Base-by-base conservation (phyloP, 78 protist species). In the Dictyostelium firmibasis region DNA sequence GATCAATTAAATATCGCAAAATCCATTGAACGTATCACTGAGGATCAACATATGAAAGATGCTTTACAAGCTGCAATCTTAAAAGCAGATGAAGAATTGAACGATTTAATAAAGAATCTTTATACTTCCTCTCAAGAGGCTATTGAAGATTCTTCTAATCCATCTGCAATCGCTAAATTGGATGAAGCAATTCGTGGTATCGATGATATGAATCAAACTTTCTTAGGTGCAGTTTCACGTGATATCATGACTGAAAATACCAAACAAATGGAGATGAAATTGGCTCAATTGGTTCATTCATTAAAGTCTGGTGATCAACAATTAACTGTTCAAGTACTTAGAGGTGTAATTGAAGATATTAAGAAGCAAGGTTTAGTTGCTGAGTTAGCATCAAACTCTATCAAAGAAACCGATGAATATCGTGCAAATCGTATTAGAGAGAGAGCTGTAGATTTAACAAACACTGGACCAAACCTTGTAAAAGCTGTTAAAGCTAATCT, bases 41-140 rank as follows among this genome's bases (percentile, higher is more conserved):
- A 89, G 3, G 94, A 89, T 35, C 86, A 62, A 33, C 82, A 64
- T 2, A 27, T 81, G 41, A 31, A 60, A 41, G 87, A 89, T 11
- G 94, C 86, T 1, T 18, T 89, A 18, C 82, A 89, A 35, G 86
- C 94, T 23, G 94, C 87, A 33, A 89, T 89, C 27, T 64, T 89
- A 38, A 81, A 89, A 27, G 94, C 87, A 0, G 94, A 89, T 14
- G 78, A 89, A 14, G 29, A 78, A 1, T 25, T 89, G 14, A 43
- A 78, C 13, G 33, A 27, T 6, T 25, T 89, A 57, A 81, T 89
- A 13, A 75, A 78, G 50, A 85, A 89, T 69, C 74, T 89, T 2
- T 89, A 81, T 60, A 69, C 33, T 0, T 43, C 43, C 13, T 57
- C 94, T 9, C 41, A 78, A 18, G 60, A 13, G 14, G 77, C 87